Base-by-base conservation (phyloP, 768 basidiomycete species). In the Antrodiella citrinella region DNA sequence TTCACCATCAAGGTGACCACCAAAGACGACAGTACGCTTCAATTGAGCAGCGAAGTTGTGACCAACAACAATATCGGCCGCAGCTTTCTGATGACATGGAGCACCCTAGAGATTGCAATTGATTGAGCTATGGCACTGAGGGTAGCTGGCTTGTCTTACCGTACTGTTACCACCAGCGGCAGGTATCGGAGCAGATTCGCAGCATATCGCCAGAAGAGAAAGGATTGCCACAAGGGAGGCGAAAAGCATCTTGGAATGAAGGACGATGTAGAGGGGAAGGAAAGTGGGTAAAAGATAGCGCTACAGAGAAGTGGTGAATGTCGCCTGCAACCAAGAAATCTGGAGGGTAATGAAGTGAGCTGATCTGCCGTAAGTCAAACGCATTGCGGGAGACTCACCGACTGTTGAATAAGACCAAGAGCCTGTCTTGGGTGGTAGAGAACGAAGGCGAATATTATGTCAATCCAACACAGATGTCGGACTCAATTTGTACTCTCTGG, bases 231-330 rank as follows among this genome's bases (percentile, higher is more conserved):
- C 57, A 46, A 68, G 59, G 45, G 66, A 54, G 54, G 68, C 69
- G 58, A 60, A 60, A 52, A 62, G 67, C 57, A 72, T 58, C 70
- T 71, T n/a, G n/a, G n/a, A n/a, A n/a, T 73, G 54, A 39, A 67
- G 59, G 54, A 54, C 54, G 51, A 40, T 51, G 15, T 35, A 35
- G 48, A 48, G 50, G 47, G 47, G 50, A 58, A 38, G 19, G 26
- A 22, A 42, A 19, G 45, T 39, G 26, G 13, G 30, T 7, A 35
- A 35, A 7, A 15, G 30, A 7, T 35, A 35, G 30, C 30, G 30
- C 7, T 35, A 35, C 30, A 35, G 15, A 35, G 30, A n/a, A 35
- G 30, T 35, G 30, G n/a, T n/a, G n/a, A n/a, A 35, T 35, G 30
- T 35, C 30, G 30, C 30, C 30, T 35, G 30, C 30, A 35, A 35